phyloP scores from a whole-genome alignment of 2,329 filamentous ascomycete species.

The Davidsoniella virescens region DNA sequence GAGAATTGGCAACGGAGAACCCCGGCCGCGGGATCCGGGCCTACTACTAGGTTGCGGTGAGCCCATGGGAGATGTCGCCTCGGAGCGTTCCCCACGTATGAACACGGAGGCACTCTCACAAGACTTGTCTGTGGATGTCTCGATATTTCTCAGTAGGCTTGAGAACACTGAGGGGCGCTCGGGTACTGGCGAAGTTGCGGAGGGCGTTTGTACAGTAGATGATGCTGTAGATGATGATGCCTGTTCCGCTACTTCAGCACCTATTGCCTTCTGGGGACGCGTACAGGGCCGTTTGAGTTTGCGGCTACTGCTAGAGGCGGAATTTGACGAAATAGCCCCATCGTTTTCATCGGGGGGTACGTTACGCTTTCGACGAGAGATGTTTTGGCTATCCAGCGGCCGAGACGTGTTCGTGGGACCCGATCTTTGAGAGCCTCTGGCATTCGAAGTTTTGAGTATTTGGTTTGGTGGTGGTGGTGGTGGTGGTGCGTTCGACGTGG shows the following conservation, averaged over 20 bases:
- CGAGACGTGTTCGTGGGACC: too few relatives aligned
- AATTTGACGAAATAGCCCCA: neutral
- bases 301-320: slow-evolving; percentile 23
- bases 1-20: slow-evolving; percentile 44
- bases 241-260: slow-evolving; percentile 23
- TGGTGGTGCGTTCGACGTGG: too few relatives aligned
- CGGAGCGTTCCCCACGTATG: slow-evolving; percentile 12
- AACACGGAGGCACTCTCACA: too few relatives aligned
- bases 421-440: too few relatives aligned
- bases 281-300: slow-evolving; percentile 80
- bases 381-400: too few relatives aligned
- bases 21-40: slow-evolving; percentile 48
- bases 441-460: too few relatives aligned
- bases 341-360: too few relatives aligned
- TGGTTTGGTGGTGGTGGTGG: too few relatives aligned
- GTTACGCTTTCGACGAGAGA: too few relatives aligned
- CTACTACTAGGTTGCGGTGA: slow-evolving; percentile 51
- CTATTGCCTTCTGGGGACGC: slow-evolving; percentile 29
- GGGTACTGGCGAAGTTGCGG: slow-evolving; percentile 16
- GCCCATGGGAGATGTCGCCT: slow-evolving; percentile 23
- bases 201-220: slow-evolving; percentile 4
- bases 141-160: slow-evolving; percentile 49
- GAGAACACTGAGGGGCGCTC: slow-evolving; percentile 66
- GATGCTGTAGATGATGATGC: slow-evolving; percentile 17
- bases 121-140: too few relatives aligned